Base-by-base conservation (phyloP, 2,329 filamentous ascomycete species). In the Penicillium glabrum region DNA sequence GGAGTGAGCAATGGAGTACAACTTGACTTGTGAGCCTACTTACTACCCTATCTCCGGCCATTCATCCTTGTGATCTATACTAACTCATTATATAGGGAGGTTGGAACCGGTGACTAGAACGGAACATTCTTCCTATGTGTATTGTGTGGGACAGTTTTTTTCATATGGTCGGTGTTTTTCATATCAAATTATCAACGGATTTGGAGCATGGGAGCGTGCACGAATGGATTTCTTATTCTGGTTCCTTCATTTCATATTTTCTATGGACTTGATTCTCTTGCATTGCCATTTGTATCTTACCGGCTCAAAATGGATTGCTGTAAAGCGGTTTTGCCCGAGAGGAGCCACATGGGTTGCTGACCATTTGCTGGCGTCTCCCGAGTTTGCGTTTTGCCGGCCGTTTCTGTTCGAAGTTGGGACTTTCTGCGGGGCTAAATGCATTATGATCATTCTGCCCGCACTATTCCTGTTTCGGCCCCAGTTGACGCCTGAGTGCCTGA, bases 1-100 rank as follows among this genome's bases (percentile, higher is more conserved):
- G 91, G 90, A n/a, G 87, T 98, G 56, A 91, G 89, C 67, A 95
- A 95, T 76, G 93, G 93, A 10, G 92, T 96, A 48, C 79, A 81
- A 62, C 69, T 81, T 69, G 79, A 81, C 67, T 67, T 81, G 72
- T 75, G 66, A 74, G 73, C 65, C 50, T 61, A 50, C 26, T 53
- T 51, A 35, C 14, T 33, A 21, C 26, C 49, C 29, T 14, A 26
- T 33, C 27, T 46, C 29, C 31, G 49, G n/a, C 16, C n/a, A 37
- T 52, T 11, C 31, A 27, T 14, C 1, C 23, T 46, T 26, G n/a
- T 2, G 44, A 43, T 9, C 24, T n/a, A 60, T 63, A 51, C 71
- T 74, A 58, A 75, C 58, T 55, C 23, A 19, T 44, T 23, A 62
- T 39, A 45, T 57, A 75, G 73, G 69, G 78, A 80, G 64, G 77